phyloP scores from a whole-genome alignment of 2,329 filamentous ascomycete species.

The Phoma sp. region DNA sequence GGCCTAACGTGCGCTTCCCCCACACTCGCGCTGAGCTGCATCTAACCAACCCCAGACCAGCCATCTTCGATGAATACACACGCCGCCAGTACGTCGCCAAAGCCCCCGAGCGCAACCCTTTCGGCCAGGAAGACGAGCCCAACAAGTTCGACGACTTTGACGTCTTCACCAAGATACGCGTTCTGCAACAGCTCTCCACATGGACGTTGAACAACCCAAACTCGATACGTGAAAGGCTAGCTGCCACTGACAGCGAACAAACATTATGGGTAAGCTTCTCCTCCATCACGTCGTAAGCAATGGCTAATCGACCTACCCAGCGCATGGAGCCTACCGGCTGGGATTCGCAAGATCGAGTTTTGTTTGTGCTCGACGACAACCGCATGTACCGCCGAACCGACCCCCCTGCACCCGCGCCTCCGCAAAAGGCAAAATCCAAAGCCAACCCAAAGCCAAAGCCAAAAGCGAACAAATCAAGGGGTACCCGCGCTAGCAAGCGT shows the following conservation, averaged over 20 bases:
- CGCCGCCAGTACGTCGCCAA: constrained; percentile 87
- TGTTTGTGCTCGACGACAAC: constrained; percentile 93
- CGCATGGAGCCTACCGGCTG: constrained; percentile 84
- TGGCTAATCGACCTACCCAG: constrained; percentile 43
- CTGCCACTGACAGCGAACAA: constrained; percentile 82
- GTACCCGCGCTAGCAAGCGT: constrained; percentile 72
- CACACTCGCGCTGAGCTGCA: not conserved
- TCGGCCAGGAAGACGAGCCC: constrained; percentile 76
- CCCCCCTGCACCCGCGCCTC: constrained; percentile 65
- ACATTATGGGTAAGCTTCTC: constrained; percentile 74
- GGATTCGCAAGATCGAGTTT: constrained; percentile 84
- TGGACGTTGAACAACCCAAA: constrained; percentile 91
- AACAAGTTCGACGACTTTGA: constrained; percentile 81
- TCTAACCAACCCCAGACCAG: constrained; percentile 62
- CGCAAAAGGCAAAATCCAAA: constrained; percentile 57
- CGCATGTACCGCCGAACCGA: constrained; percentile 89
- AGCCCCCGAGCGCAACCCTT: constrained; percentile 80
- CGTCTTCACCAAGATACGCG: constrained; percentile 77
- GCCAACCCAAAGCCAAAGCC: constrained; percentile 54
- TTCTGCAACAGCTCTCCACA: constrained; percentile 86
- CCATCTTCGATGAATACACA: constrained; percentile 92
- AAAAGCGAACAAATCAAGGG: constrained; percentile 64
- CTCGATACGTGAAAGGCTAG: constrained; percentile 83
- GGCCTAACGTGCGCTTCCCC: constrained; percentile 75
- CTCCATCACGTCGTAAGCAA: not conserved